A percentile compares a stretch with the other conserved stretches of the same genome.
These are phyloP conservation scores for Morella rubra DNA, from an alignment of 306 rosid genomes.

Conservation along the genomic window DNA sequence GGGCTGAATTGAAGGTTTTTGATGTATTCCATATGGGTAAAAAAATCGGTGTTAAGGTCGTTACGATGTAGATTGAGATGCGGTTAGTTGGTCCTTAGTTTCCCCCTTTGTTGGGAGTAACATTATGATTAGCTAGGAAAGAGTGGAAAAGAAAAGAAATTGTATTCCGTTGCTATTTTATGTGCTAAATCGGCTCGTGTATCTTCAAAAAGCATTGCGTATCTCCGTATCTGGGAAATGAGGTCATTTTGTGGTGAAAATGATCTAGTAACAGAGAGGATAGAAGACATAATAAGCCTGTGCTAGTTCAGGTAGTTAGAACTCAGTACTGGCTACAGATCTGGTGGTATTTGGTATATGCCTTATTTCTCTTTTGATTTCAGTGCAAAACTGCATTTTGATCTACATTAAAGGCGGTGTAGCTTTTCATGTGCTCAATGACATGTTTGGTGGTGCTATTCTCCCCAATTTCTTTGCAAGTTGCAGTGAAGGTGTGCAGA, in stretches of 20 bases:
- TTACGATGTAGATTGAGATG: not conserved
- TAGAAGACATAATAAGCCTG: no score
- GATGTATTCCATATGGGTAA: not conserved
- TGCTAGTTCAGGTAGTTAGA: no score
- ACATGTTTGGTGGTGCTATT: no score
- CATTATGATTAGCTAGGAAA: not conserved
- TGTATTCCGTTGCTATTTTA: not conserved
- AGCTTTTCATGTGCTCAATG: no score
- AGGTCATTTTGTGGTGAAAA: no score
- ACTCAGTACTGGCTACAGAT: not conserved
- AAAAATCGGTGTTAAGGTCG: not conserved
- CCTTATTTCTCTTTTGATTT: no score
- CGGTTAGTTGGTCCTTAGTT: not conserved
- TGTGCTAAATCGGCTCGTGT: not conserved
- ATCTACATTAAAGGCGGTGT: no score
- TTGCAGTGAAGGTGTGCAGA: no score
- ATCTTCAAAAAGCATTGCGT: not conserved
- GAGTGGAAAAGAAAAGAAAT: not conserved
- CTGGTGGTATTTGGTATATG: not conserved
- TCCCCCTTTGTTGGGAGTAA: not conserved
- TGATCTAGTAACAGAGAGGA: no score
- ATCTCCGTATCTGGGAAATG: no score
- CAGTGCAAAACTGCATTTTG: no score
- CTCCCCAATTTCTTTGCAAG: no score
- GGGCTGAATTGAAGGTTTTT: not conserved